Percentiles rank a stretch among this genome's conserved stretches.
phyloP scores from a whole-genome alignment of 331 rosid species.

The Quercus lobata region DNA sequence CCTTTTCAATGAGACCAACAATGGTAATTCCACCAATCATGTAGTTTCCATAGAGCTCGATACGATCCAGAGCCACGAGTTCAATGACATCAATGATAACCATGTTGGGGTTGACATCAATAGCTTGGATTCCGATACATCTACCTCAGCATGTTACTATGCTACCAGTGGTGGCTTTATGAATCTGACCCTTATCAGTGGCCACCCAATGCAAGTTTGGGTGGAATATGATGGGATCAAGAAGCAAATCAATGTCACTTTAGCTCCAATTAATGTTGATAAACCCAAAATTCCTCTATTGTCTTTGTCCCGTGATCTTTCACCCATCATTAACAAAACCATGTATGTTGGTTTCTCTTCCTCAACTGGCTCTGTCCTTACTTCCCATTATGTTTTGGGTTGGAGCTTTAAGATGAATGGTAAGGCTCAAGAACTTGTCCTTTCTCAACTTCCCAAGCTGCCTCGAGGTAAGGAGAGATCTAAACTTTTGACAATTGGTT shows the following conservation, averaged over 20 bases:
- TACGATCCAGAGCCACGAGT: slow-evolving; percentile 3
- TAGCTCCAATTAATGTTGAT: too few relatives aligned
- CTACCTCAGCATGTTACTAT: slow-evolving; percentile 14
- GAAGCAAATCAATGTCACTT: too few relatives aligned
- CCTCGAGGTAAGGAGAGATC: slow-evolving; percentile 1
- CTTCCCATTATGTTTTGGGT: slow-evolving; percentile 25
- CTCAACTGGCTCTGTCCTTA: slow-evolving; percentile 1
- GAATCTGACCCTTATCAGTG: slow-evolving; percentile 3
- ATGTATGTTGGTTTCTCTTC: slow-evolving; percentile 33
- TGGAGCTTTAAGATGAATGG: slow-evolving; percentile 40
- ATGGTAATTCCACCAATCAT: slow-evolving; percentile 7
- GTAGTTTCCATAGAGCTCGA: slow-evolving; percentile 38
- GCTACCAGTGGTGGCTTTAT: not conserved
- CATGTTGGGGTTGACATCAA: not conserved
- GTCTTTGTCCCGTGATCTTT: too few relatives aligned
- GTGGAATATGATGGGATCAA: too few relatives aligned
- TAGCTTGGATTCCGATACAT: slow-evolving; percentile 1
- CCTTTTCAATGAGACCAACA: slow-evolving; percentile 3
- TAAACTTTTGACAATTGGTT: slow-evolving; percentile 12
- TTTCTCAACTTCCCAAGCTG: slow-evolving; percentile 26
- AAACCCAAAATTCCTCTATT: too few relatives aligned
- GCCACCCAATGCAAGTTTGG: not conserved
- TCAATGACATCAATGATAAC: slow-evolving; percentile 12
- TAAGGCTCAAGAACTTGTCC: slow-evolving; percentile 5
- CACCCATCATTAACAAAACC: not conserved